Base-by-base conservation (phyloP, 2,329 filamentous ascomycete genomes). In the Colletotrichum coccodes region DNA sequence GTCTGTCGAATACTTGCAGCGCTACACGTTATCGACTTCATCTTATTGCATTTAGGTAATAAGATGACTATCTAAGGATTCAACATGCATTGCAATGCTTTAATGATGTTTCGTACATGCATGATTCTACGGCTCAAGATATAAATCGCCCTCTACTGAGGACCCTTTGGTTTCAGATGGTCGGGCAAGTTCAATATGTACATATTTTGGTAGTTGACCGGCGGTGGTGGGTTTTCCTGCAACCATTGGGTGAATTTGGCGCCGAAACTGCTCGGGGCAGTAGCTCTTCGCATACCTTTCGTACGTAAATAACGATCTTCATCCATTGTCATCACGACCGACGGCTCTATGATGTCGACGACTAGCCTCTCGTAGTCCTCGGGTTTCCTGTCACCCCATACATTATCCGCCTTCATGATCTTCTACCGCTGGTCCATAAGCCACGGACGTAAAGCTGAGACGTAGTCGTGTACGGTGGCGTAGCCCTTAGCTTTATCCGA, bases 301-400 rank as follows among this genome's bases (percentile, higher is more conserved):
- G 16, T 7, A 42, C 18, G 16, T n/a, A n/a, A 42, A 42, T n/a
- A 42, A 4, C 4, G 16, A n/a, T 42, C 16, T 18, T 42, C 16
- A 18, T 42, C 18, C 16, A n/a, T 42, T n/a, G 38, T 42, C 38
- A 7, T 42, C 38, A 42, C 18, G 7, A 6, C n/a, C 4, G 5
- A 14, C 18, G 16, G 16, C 2, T 4, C 16, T 16, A 5, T 6
- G 38, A 42, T 42, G 38, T 6, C 5, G n/a, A 4, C 16, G 18
- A 42, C 38, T 42, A n/a, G 38, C 16, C n/a, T 42, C 34, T 60
- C 26, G 73, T 79, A 61, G 47, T 52, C 58, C 58, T n/a, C 16
- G 16, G 58, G 30, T 23, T 36, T 40, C 23, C 16, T 60, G n/a
- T 42, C 58, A 23, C 18, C 58, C 58, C 44, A 60, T 32, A 60